Conservation (phyloP, 352 stramenopile genomes). For the Plasmopara muralis region DNA sequence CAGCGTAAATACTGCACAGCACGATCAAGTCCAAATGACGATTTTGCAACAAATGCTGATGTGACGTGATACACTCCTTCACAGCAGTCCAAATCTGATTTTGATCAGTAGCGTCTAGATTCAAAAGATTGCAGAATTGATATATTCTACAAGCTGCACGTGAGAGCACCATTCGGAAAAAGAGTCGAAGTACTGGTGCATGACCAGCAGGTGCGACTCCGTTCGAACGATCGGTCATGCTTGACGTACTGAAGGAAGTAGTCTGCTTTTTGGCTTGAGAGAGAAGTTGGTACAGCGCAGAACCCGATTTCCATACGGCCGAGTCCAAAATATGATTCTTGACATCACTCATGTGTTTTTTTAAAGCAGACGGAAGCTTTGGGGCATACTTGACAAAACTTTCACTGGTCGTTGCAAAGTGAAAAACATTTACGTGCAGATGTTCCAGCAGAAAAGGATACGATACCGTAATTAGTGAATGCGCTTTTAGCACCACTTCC, state of each 20-base stretch:
- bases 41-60: constrained; percentile 55
- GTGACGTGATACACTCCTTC: constrained; percentile 69
- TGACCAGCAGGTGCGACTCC: constrained; percentile 11
- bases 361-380: constrained; percentile 61
- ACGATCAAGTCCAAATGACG: constrained; percentile 79
- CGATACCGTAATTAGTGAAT: constrained; percentile 80
- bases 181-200: constrained; percentile 64
- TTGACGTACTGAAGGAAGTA: constrained; percentile 17
- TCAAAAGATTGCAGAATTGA: constrained; percentile 57
- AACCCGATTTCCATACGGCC: constrained; percentile 64
- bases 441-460: constrained; percentile 77
- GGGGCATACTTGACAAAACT: constrained; percentile 83
- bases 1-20: constrained; percentile 76
- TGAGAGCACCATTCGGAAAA: constrained; percentile 85
- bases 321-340: constrained; percentile 82
- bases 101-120: constrained; percentile 63
- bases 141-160: constrained; percentile 74
- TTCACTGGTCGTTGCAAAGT: constrained; percentile 84
- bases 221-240: constrained; percentile 10
- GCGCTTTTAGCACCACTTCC: constrained; percentile 78
- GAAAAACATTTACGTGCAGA: constrained; percentile 73
- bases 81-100: constrained; percentile 85
- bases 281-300: constrained; percentile 61
- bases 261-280: constrained; percentile 10
- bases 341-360: constrained; percentile 81